A percentile compares a stretch with the other conserved stretches of the same genome.
Conservation (phyloP, 225 moss, liverwort and hornwort genomes). For the Pseudisothecium myosuroides region DNA sequence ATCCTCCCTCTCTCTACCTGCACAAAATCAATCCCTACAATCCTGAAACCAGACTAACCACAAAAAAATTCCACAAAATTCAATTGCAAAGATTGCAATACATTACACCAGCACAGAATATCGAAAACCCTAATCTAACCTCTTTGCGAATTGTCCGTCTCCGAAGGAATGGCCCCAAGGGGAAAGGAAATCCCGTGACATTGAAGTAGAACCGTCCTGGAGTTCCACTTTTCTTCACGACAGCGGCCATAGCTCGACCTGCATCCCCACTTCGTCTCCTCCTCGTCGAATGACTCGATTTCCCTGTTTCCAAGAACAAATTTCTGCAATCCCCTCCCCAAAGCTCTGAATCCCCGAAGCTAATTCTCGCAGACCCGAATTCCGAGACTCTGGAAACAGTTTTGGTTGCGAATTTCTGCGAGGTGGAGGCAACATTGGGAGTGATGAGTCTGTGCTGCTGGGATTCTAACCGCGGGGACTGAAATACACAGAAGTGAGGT, state of each 20-base stretch:
- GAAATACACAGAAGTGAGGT: background rate
- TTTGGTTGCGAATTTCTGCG: background rate
- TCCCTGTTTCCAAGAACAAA: background rate
- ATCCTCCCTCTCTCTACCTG: slow-evolving; percentile 77
- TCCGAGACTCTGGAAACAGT: background rate
- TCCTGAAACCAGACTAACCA: background rate
- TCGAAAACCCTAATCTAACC: slow-evolving; percentile 15
- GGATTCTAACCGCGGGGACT: background rate
- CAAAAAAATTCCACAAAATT: background rate
- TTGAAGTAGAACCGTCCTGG: slow-evolving; percentile 78
- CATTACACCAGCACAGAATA: background rate
- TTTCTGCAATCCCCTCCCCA: background rate
- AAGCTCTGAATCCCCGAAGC: background rate
- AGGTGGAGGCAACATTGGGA: background rate
- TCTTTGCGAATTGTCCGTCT: slow-evolving; percentile 74
- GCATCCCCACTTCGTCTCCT: background rate
- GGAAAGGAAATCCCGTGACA: slow-evolving; percentile 92
- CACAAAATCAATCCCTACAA: background rate
- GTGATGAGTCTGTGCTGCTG: background rate
- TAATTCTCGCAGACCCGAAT: background rate
- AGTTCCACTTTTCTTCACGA: background rate
- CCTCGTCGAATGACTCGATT: background rate
- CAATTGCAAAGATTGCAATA: background rate
- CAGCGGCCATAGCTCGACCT: background rate
- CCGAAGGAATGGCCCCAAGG: slow-evolving; percentile 75